These are phyloP conservation scores for Aspergillus arachidicola DNA, from an alignment of 2,329 filamentous ascomycete species.

Conservation along the genomic window DNA sequence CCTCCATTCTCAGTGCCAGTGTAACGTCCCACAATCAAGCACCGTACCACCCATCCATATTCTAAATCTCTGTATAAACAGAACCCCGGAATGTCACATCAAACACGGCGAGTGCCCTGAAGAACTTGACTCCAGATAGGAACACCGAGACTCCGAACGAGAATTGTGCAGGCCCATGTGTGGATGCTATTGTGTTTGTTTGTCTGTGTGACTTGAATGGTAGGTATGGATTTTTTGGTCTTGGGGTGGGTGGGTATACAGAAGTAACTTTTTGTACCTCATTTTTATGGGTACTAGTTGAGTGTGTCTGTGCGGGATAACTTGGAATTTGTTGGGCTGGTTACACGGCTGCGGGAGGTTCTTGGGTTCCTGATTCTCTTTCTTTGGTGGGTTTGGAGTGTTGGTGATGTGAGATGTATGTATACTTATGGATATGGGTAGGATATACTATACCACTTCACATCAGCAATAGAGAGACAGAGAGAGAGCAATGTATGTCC, in stretches of 20 bases:
- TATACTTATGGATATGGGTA: background rate
- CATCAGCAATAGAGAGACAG: no score
- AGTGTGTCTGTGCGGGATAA: no score
- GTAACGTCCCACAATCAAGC: background rate
- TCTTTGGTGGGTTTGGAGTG: background rate
- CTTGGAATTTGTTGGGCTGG: background rate
- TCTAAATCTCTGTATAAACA: background rate
- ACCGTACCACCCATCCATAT: background rate
- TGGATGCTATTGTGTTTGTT: background rate
- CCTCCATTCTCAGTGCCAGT: background rate
- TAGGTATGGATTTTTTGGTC: background rate
- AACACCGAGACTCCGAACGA: background rate
- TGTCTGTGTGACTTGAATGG: background rate
- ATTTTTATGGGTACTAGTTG: no score
- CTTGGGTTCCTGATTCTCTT: background rate
- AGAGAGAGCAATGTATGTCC: no score
- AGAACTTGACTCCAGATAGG: background rate
- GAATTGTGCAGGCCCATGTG: background rate
- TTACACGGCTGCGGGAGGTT: background rate
- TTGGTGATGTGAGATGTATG: background rate
- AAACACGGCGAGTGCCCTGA: background rate
- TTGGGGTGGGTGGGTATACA: background rate
- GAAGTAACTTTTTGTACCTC: background rate
- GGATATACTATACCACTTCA: background rate
- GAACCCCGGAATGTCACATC: background rate